These are phyloP conservation scores for Thielaviopsis ethacetica DNA, from an alignment of 2,329 filamentous ascomycete species.

Conservation along the genomic window DNA sequence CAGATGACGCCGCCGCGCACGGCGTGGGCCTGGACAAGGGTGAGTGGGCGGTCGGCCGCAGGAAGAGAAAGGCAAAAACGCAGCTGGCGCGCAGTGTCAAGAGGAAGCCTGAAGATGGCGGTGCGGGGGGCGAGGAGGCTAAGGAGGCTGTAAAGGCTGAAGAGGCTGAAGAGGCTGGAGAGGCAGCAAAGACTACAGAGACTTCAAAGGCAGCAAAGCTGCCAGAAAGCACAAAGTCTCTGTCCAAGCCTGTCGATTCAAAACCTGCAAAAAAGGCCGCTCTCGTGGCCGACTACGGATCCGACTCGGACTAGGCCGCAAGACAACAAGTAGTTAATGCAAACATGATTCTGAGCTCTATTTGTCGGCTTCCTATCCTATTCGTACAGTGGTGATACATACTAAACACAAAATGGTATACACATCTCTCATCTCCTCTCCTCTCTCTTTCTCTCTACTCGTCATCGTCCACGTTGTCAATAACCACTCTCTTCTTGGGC, in stretches of 20 bases:
- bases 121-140: too few species aligned
- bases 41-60: slow-evolving; percentile 17
- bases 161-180: not conserved
- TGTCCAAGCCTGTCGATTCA: not conserved
- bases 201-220: too few species aligned
- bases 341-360: not conserved
- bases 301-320: slow-evolving; percentile 18
- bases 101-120: slow-evolving; percentile 18
- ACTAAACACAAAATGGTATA: slow-evolving; percentile 7
- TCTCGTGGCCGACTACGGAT: slow-evolving; percentile 39
- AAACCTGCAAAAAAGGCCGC: slow-evolving; percentile 10
- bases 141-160: slow-evolving; percentile 14
- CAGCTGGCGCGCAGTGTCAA: slow-evolving; percentile 19
- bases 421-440: not conserved
- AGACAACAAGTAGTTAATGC: not conserved
- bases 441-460: slow-evolving; percentile 15
- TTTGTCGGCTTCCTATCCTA: not conserved
- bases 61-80: slow-evolving; percentile 15
- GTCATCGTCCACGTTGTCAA: slow-evolving; percentile 23
- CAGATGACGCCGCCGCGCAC: too few species aligned
- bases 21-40: slow-evolving; percentile 13
- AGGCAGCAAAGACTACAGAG: too few species aligned
- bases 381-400: slow-evolving; percentile 10
- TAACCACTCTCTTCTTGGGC: slow-evolving; percentile 25
- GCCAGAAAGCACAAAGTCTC: not conserved